phyloP scores from a whole-genome alignment of 2,329 filamentous ascomycete species.

The Penicillium sp. region DNA sequence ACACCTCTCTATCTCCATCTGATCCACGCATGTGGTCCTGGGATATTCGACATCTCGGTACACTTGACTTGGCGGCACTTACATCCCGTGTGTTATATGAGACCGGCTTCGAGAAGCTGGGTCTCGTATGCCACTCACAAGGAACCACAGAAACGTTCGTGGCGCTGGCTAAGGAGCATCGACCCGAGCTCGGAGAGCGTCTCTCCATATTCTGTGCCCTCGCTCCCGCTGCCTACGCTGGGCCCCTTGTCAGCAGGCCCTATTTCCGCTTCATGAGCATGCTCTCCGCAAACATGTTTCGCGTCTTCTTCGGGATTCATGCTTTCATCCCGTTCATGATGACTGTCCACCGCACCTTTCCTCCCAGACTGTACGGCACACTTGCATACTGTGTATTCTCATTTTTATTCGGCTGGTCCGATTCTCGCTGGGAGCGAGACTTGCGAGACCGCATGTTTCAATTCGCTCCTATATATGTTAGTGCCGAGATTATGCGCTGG shows the following conservation, averaged over 20 bases:
- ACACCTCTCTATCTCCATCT: constrained; percentile 70
- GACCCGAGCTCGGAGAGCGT: constrained; percentile 80
- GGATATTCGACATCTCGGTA: constrained; percentile 94
- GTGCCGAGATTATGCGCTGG: constrained; percentile 90
- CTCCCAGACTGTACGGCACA: constrained; percentile 73
- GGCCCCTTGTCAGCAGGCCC: constrained; percentile 80
- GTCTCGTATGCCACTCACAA: constrained; percentile 85
- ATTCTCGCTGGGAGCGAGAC: constrained; percentile 81
- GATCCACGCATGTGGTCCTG: constrained; percentile 96
- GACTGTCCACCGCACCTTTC: constrained; percentile 73
- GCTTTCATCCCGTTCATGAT: constrained; percentile 95
- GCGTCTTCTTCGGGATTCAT: constrained; percentile 86
- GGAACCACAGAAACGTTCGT: constrained; percentile 89
- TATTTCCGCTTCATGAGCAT: constrained; percentile 92
- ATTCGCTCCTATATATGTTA: constrained; percentile 89
- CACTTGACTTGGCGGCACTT: constrained; percentile 83
- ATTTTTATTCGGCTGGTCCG: constrained; percentile 88
- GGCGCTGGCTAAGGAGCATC: constrained; percentile 85
- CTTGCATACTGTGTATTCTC: constrained; percentile 89
- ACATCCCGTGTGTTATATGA: constrained; percentile 78
- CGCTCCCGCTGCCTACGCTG: constrained; percentile 88
- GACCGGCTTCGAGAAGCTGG: constrained; percentile 83
- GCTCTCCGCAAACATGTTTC: constrained; percentile 77
- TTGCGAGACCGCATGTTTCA: constrained; percentile 85
- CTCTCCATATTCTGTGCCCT: constrained; percentile 90